phyloP scores from a whole-genome alignment of 2,329 filamentous ascomycete species.

The Cercospora janseana region DNA sequence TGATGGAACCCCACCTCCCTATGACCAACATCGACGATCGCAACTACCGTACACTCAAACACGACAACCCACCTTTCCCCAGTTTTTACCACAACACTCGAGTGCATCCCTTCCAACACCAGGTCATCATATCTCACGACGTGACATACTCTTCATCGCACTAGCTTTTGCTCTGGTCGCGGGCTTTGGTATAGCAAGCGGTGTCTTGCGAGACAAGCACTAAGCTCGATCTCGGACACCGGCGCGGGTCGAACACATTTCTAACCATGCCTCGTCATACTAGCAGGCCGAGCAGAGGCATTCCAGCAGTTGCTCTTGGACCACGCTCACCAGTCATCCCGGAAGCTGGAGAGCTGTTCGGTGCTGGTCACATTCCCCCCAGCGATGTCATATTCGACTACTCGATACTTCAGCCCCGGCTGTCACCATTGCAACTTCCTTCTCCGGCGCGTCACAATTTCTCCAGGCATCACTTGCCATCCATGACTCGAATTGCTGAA shows the following conservation, averaged over 20 bases:
- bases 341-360: background rate
- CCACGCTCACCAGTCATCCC: background rate
- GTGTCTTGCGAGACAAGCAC: background rate
- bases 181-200: conserved; percentile 9
- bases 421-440: conserved; percentile 3
- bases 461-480: background rate
- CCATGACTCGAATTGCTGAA: background rate
- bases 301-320: conserved; percentile 9
- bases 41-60: background rate
- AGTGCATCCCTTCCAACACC: background rate
- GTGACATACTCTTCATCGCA: background rate
- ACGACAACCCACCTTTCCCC: background rate
- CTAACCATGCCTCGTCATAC: background rate
- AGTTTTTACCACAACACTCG: background rate
- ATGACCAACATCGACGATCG: conserved; percentile 2
- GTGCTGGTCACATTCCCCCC: background rate
- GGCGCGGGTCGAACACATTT: background rate
- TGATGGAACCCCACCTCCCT: conserved; percentile 7
- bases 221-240: too few relatives aligned
- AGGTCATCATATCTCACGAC: background rate
- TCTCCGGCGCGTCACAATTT: background rate
- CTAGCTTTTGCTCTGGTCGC: conserved; percentile 1
- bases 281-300: background rate
- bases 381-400: conserved; percentile 2
- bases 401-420: conserved; percentile 1